Evolutionary conservation across 805 yeast species (phyloP), one percentile per base, ranked within the genome.

Genomic region (Candida qinlingensis): DNA sequence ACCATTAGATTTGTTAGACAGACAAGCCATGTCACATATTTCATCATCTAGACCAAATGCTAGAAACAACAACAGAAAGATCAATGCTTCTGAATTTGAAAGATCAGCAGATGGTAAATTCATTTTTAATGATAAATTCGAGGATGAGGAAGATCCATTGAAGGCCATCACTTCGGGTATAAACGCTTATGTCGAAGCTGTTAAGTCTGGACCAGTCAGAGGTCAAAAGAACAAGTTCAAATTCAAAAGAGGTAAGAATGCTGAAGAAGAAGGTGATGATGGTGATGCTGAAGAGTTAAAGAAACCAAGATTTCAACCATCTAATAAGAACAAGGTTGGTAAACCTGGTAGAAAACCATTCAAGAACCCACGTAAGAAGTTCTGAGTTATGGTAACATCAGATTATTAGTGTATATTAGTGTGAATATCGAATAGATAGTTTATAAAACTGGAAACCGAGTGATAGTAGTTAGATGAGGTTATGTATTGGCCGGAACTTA

Each of bases 181-280:
- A 55, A 87, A 87, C 62, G 98, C 97, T 0, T 94, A 94, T 65
- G 79, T 90, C 55, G 97, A 90, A 53, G 99, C 99, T 6, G 89
- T 94, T 27, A 85, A 80, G 65, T 87, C 85, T 58, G 97, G 94
- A 27, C 98, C 98, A 31, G 81, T 90, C 4, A 84, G 96, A 68
- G 97, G 97, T 50, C 97, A 88, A 73, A 81, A 80, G 71, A 91
- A 91, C 68, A 89, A 81, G 71, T 79, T 92, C 75, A 92, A 90
- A 70, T 92, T 81, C 72, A 87, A 85, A 70, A 81, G 85, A 64
- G 76, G 80, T 44, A 73, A 74, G 46, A 72, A 73, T 44, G 76
- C 76, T 31, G 73, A 69, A 26, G 80, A 77, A 36, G 79, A 73
- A 42, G 83, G 76, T 51, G 79, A 73, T 44, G 81, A 75, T 39